Evolutionary conservation across 164 flowering plant species (phyloP), one percentile per base, ranked within the genome.

Genomic region (Umbellularia californica): DNA sequence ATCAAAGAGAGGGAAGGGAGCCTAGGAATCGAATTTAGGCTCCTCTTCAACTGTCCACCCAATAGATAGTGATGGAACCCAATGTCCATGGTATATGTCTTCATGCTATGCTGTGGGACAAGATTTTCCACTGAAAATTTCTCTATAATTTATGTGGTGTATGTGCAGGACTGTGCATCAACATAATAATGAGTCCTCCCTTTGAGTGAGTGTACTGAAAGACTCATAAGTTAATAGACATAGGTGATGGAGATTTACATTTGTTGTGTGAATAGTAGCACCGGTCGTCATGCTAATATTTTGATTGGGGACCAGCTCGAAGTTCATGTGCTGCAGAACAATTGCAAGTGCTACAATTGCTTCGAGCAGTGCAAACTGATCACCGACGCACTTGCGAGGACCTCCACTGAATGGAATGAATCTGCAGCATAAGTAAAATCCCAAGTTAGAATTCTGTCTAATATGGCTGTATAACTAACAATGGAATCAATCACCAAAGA

Each of bases 351-450:
- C 81, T 66, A 92, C 99, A 70, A 89, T 85, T 1, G 97, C 93
- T 83, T 95, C 95, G 71, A 95, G 83, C 80, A 93, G 71, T n/a
- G 99, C 98, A 85, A 95, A 95, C 82, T 93, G 98, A 81, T 93
- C 96, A 11, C 99, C 97, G 2, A 95, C 92, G 78, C 97, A 92
- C 82, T 93, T 95, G 4, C 99, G 93, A 9, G 99, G 98, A 22
- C 99, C 98, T 78, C 99, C 99, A 80, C 99, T 92, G 85, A 95
- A 95, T 52, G 99, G 99, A 78, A 93, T 90, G 81, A 83, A 95
- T 81, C 98, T 95, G 81, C 69, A 76, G 5, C 15, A 73, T 5
- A 55, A 17, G 60, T 55, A 15, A 2, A 67, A 1, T 50, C 19
- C 71, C 4, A 25, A 30, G 63, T 70, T 52, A 70, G 23, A 50